phyloP scores from a whole-genome alignment of 495 filamentous ascomycete species.

The Xylaria nigripes region DNA sequence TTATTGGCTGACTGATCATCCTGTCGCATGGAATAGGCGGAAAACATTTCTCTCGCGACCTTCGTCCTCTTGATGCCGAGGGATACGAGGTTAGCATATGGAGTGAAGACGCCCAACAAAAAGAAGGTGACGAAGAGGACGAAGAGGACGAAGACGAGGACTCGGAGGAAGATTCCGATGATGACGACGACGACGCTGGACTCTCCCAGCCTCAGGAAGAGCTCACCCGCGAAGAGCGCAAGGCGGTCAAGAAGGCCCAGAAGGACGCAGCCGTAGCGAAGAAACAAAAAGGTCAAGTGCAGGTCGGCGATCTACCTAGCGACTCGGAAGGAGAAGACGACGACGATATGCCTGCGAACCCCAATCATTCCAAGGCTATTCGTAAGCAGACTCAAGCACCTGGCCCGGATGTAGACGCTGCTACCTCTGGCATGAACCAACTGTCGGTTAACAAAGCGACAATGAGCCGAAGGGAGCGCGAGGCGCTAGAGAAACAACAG shows the following conservation, averaged over 20 bases:
- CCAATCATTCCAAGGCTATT: slow-evolving; percentile 72
- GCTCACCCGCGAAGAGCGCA: slow-evolving; percentile 79
- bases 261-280: slow-evolving; percentile 82
- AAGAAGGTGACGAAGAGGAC: slow-evolving; percentile 38
- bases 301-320: slow-evolving; percentile 76
- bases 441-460: slow-evolving; percentile 16
- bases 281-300: slow-evolving; percentile 52
- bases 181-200: slow-evolving; percentile 14
- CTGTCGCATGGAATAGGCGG: slow-evolving; percentile 50
- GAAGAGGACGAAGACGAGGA: slow-evolving; percentile 41
- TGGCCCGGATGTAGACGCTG: slow-evolving; percentile 38
- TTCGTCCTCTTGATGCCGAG: slow-evolving; percentile 77
- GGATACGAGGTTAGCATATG: slow-evolving; percentile 73
- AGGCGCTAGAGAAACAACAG: slow-evolving; percentile 79
- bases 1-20: slow-evolving; percentile 1
- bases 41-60: slow-evolving; percentile 86
- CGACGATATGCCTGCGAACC: slow-evolving; percentile 70
- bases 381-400: slow-evolving; percentile 44
- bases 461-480: slow-evolving; percentile 69
- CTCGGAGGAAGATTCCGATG: slow-evolving; percentile 31
- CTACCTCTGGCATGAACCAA: slow-evolving; percentile 41
- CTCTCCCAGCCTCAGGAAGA: slow-evolving; percentile 30
- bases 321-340: slow-evolving; percentile 54
- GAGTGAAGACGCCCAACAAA: slow-evolving; percentile 39
- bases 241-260: slow-evolving; percentile 78